Base-by-base conservation (phyloP, 768 basidiomycete species). In the Leccinum aurantiacum region DNA sequence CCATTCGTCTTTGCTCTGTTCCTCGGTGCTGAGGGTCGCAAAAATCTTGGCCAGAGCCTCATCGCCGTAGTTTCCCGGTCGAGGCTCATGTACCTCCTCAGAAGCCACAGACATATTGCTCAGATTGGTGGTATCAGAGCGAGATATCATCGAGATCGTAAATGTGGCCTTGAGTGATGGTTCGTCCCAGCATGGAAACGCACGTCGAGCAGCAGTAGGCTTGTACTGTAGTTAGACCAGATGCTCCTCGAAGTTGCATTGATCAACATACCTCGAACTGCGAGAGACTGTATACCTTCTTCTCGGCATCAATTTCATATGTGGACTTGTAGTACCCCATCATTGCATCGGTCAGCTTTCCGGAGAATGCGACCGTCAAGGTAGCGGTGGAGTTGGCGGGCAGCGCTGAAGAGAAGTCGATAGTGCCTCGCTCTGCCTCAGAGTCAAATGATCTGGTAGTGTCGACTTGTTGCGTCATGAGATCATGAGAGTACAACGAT, bases 181-280 rank as follows among this genome's bases (percentile, higher is more conserved):
- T 70, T 97, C 95, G 70, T 97, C 95, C 91, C 92, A 96, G 77
- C 89, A 92, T 27, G 91, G 91, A 73, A 93, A 91, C 6, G 89
- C 85, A 46, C 84, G 82, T 53, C 95, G 80, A 9, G 95, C 95
- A 60, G 87, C 87, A 44, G 91, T 96, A 41, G 95, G 87, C 88
- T 96, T 63, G 15, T 41, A 35, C 9, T 54, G 15, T 29, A 49
- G 49, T 53, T 53, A 61, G 58, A 57, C 50, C 11, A 61, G 22
- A 41, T 9, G 11, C 10, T 38, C 6, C 6, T 49, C 37, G 15
- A 27, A 27, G 19, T 7, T 57, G 2, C 47, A 44, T 38, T 15
- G 27, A 55, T 59, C 69, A 46, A 58, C 63, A 17, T 60, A 86
- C 90, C 79, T 90, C 93, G 64, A 95, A 96, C 75, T 98, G 95